Base-by-base conservation (phyloP, 1,139 yeast species). In the Pneumocystis sp. region DNA sequence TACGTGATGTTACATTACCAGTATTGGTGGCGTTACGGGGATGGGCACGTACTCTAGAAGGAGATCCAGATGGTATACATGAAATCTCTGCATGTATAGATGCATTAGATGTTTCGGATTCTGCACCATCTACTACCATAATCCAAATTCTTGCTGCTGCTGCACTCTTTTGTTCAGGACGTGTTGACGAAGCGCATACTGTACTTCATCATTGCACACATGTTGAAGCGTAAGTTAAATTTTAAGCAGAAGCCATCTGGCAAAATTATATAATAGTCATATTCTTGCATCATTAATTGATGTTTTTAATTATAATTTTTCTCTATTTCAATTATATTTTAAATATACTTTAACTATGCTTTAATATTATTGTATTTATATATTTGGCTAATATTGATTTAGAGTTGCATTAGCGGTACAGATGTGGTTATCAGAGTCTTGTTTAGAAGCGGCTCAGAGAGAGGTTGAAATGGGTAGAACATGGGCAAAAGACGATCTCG, bases 401-500 rank as follows among this genome's bases (percentile, higher is more conserved):
- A 59, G 61, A 19, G 74, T 75, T 25, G 73, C 79, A 17, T 69
- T 78, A 63, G 69, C 72, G 59, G 75, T 76, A 6, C 79, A 79
- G 66, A 71, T 78, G 63, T 70, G 74, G 62, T 71, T 78, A 57
- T 66, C 73, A 25, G 76, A 72, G 65, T 73, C 75, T 70, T 72
- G 73, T 61, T 68, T 74, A 6, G 74, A 72, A 19, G 71, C 71
- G 56, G 81, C 81, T 0, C 70, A 67, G 60, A 69, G 70, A 64
- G 74, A 74, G 63, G 72, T 78, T 29, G 69, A 69, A 17, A 73
- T 71, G 39, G 77, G 79, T 44, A 75, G 77, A 69, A 76, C 74
- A 66, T 83, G 85, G 76, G 80, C 87, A 31, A 82, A 85, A 72
- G 95, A 87, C 73, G 83, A 81, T 70, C 82, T 86, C 64, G 81